Evolutionary conservation across 805 yeast genomes (phyloP), one percentile per base, ranked within the genome.

Genomic region (Schwanniomyces yamadae): DNA sequence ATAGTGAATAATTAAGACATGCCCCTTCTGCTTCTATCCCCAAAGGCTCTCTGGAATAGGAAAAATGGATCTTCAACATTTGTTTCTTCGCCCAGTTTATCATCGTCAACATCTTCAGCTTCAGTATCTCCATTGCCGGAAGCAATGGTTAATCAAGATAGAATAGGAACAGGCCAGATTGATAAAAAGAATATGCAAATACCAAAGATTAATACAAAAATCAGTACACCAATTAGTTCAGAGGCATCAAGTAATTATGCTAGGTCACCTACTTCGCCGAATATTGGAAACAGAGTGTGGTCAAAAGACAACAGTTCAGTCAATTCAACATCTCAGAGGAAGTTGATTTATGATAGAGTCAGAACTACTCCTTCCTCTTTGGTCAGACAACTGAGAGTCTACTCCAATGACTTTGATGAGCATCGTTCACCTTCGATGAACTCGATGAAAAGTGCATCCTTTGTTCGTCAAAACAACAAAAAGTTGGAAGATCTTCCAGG

Each of bases 401-500:
- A 47, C 33, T 48, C 59, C 17, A 44, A 44, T 37, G 39, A 42
- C 11, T 15, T 15, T 31, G 36, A 22, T 14, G 40, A 42, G 19
- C 15, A 31, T 22, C 36, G 31, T 11, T 41, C 48, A 4, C 27
- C 33, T n/a, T 35, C 27, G 14, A n/a, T n/a, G 7, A 18, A 27
- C 11, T 40, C 42, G 21, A 34, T 31, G 5, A 41, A 41, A 19
- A 32, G 37, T 14, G 44, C 28, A 12, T 33, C 54, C 3, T 36
- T 51, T 18, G 30, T 55, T 6, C 28, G 39, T 10, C 56, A 51
- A 29, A 48, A 45, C 28, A 48, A 38, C 31, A 23, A 37, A 20
- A 45, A 56, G 32, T 49, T 49, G 34, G 57, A 56, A 18, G 50
- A 48, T 20, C 50, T 66, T 23, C 84, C 89, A 0, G 76, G 77